Percentiles rank a stretch among this genome's conserved stretches.
These are phyloP conservation scores for Dendrocalamus latiflorus DNA, from an alignment of 202 grass and related monocot genomes.

Conservation along the genomic window DNA sequence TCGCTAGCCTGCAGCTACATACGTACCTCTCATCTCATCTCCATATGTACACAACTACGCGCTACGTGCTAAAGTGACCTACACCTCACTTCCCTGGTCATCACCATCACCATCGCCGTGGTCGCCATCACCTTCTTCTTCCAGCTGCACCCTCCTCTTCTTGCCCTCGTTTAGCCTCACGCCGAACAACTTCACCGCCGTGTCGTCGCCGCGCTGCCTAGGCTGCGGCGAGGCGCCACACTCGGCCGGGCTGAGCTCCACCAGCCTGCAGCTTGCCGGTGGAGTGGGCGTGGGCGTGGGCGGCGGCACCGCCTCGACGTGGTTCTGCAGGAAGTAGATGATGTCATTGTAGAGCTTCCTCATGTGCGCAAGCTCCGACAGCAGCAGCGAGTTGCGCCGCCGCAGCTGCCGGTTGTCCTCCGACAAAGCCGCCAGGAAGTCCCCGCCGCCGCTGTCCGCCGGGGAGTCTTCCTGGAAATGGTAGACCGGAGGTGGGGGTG, in stretches of 20 bases:
- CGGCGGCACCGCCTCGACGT: slow-evolving; percentile 34
- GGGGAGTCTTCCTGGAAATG: background rate
- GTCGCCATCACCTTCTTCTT: background rate
- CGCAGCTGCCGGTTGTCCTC: slow-evolving; percentile 72
- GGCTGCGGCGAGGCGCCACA: background rate
- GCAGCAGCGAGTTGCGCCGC: slow-evolving; percentile 62
- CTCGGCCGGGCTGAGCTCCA: slow-evolving; percentile 24
- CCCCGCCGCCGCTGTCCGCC: background rate
- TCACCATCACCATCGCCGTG: background rate
- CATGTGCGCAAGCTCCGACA: slow-evolving; percentile 67
- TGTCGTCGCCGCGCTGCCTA: background rate
- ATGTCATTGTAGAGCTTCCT: slow-evolving; percentile 75
- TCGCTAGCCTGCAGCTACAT: background rate
- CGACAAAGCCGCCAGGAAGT: slow-evolving; percentile 45
- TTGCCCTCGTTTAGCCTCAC: slow-evolving; percentile 42
- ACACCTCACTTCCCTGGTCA: slow-evolving; percentile 25
- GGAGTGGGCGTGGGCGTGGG: background rate
- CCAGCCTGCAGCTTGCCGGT: slow-evolving; percentile 23
- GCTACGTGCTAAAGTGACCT: background rate
- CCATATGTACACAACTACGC: slow-evolving; percentile 18
- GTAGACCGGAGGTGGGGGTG: background rate
- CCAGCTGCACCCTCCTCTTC: slow-evolving; percentile 28
- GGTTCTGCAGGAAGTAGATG: slow-evolving; percentile 74
- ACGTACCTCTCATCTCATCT: background rate
- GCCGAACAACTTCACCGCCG: slow-evolving; percentile 59